Base-by-base conservation (phyloP, 2,329 filamentous ascomycete genomes). In the Ophiobolus disseminans region DNA sequence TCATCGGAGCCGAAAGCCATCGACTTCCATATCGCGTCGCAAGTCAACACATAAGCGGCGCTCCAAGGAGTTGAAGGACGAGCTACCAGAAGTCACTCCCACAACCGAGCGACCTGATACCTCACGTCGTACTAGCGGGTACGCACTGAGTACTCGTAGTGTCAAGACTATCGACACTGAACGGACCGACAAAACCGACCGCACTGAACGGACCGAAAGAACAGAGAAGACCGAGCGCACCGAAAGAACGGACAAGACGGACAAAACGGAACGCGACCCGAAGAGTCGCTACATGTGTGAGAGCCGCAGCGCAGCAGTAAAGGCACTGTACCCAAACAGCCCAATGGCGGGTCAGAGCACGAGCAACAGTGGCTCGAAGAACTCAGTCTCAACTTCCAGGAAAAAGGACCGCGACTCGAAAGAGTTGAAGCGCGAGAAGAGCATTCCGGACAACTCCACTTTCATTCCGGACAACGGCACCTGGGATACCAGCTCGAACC, bases 271-370 rank as follows among this genome's bases (percentile, higher is more conserved):
- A 23, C 48, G 55, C 11, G 64, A 63, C 17, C 50, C 57, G 2
- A 67, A 62, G 36, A 66, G 58, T 32, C 54, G 65, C 20, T 71
- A 72, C 42, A 53, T 66, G 58, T 68, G 65, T 46, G 68, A 74
- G 42, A 65, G 64, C 32, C 62, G 69, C 17, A 73, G 72, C 38
- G 72, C 72, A 11, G 72, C 69, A 2, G 65, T 74, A 49, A 74
- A 74, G 48, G 72, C 60, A 5, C 40, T 74, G 30, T 74, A 74
- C 47, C 68, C 70, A 4, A 68, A 69, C 43, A 60, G 59, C 19
- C 65, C 66, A 5, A 40, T 69, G 25, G 59, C 60, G 2, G 60
- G 59, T 9, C 50, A 58, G 37, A 59, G 53, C 13, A 60, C 30
- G 41, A 7, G 8, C 8, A 38, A 13, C 5, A 20, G 55, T 14